A percentile compares a stretch with the other conserved stretches of the same genome.
Evolutionary conservation across 169 alveolate species (phyloP).

Genomic region (Plasmodium sp.): DNA sequence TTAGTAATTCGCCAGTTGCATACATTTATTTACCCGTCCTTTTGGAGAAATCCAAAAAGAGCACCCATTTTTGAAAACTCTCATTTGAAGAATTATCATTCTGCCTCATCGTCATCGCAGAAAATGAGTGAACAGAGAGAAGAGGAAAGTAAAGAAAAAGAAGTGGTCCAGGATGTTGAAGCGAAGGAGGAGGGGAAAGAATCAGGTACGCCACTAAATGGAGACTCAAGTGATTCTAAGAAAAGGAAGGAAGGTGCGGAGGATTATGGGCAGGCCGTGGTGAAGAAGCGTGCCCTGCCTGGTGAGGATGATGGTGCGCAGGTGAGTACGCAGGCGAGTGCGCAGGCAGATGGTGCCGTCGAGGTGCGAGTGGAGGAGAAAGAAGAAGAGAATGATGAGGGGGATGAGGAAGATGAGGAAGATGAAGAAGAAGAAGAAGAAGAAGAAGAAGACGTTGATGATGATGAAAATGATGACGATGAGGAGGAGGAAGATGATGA

Average conservation of each 20-base stretch:
- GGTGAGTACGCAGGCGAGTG: neutral
- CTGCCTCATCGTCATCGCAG: neutral
- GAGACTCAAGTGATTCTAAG: neutral
- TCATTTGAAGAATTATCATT: neutral
- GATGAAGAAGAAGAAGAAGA: conserved; percentile 20
- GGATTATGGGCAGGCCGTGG: neutral
- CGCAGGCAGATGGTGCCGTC: neutral
- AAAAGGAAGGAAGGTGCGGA: neutral
- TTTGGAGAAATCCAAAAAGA: neutral
- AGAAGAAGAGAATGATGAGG: neutral
- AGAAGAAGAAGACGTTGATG: neutral
- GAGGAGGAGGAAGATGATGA: neutral
- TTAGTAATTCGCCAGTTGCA: neutral
- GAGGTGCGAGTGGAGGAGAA: neutral
- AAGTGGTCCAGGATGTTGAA: neutral
- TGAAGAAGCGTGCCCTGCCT: neutral
- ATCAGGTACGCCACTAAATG: neutral
- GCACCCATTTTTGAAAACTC: neutral
- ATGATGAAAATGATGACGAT: neutral
- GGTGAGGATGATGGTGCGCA: neutral
- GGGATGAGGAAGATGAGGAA: neutral
- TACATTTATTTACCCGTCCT: neutral
- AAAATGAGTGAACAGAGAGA: neutral
- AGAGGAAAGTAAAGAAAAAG: neutral
- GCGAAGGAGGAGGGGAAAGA: neutral